These are phyloP conservation scores for Penicillium verrucosum DNA, from an alignment of 2,329 filamentous ascomycete genomes.

Conservation along the genomic window DNA sequence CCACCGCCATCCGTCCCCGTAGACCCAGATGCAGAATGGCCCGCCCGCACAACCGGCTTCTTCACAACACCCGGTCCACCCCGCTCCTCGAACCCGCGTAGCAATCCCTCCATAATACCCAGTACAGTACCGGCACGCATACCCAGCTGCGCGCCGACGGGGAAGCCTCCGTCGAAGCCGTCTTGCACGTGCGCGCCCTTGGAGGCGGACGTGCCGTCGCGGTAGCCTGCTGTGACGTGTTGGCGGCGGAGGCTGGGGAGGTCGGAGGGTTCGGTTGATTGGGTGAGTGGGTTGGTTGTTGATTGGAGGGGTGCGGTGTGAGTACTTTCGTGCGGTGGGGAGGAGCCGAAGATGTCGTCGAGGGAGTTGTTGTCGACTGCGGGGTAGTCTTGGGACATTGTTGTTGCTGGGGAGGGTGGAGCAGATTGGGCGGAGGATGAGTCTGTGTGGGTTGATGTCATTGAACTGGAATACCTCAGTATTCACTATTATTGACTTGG, in stretches of 20 bases:
- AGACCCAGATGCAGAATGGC: conserved; percentile 6
- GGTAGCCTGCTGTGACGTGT: conserved; percentile 82
- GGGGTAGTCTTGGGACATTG: conserved; percentile 22
- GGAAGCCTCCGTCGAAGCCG: conserved; percentile 89
- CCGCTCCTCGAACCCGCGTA: conserved; percentile 34
- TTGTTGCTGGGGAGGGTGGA: conserved; percentile 22
- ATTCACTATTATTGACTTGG: neutral
- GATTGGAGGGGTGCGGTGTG: neutral
- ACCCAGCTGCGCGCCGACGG: conserved; percentile 77
- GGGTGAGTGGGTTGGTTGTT: neutral
- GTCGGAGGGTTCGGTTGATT: conserved; percentile 55
- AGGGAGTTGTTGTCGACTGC: conserved; percentile 27
- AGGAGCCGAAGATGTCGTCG: conserved; percentile 45
- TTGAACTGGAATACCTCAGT: neutral
- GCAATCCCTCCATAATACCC: conserved; percentile 72
- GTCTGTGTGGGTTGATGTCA: conserved; percentile 3
- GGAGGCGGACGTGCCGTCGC: conserved; percentile 74
- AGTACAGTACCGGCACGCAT: conserved; percentile 69
- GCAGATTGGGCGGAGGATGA: conserved; percentile 18
- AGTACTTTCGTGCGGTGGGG: conserved; percentile 25
- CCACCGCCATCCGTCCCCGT: neutral
- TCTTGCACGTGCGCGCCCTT: conserved; percentile 75
- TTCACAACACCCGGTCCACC: conserved; percentile 26
- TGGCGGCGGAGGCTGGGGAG: conserved; percentile 70
- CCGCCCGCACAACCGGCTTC: conserved; percentile 22